phyloP scores from a whole-genome alignment of 2,329 filamentous ascomycete genomes.

The Immersiporthe knoxdaviesiana region DNA sequence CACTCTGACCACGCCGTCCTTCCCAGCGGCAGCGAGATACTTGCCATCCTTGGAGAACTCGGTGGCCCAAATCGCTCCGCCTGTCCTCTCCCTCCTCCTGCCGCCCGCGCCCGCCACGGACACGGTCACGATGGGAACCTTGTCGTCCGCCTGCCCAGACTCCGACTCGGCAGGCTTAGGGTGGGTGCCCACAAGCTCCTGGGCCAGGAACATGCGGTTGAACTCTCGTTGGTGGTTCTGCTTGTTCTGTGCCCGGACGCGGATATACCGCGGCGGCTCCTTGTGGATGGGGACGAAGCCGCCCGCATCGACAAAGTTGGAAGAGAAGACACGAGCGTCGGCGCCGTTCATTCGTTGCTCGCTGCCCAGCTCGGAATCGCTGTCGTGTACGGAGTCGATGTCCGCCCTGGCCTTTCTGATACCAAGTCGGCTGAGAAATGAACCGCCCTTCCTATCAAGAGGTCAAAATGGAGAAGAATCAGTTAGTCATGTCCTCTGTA shows the following conservation, averaged over 20 bases:
- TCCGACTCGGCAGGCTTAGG: constrained; percentile 37
- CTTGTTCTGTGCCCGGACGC: constrained; percentile 80
- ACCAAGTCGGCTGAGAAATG: constrained; percentile 81
- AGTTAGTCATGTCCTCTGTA: constrained; percentile 15
- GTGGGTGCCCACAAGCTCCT: constrained; percentile 76
- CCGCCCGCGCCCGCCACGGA: constrained; percentile 41
- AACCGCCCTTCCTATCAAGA: constrained; percentile 74
- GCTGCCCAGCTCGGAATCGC: constrained; percentile 71
- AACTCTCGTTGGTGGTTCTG: constrained; percentile 71
- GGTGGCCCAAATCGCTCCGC: constrained; percentile 84
- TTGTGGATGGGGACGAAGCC: constrained; percentile 87
- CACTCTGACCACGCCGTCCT: constrained; percentile 81
- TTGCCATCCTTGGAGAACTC: constrained; percentile 92
- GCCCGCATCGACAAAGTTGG: constrained; percentile 69
- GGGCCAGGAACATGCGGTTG: constrained; percentile 85
- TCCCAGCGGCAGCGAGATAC: constrained; percentile 89
- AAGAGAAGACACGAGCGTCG: constrained; percentile 81
- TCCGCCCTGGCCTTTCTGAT: constrained; percentile 77
- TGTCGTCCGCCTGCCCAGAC: constrained; percentile 24
- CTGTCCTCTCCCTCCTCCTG: constrained; percentile 47
- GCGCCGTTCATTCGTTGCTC: constrained; percentile 74
- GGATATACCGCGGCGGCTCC: constrained; percentile 88
- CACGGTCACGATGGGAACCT: constrained; percentile 35
- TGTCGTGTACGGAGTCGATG: constrained; percentile 50
- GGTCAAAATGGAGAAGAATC: constrained; percentile 30